Evolutionary conservation across 768 basidiomycete genomes (phyloP), one percentile per base, ranked within the genome.

Genomic region (Russula brevipes): DNA sequence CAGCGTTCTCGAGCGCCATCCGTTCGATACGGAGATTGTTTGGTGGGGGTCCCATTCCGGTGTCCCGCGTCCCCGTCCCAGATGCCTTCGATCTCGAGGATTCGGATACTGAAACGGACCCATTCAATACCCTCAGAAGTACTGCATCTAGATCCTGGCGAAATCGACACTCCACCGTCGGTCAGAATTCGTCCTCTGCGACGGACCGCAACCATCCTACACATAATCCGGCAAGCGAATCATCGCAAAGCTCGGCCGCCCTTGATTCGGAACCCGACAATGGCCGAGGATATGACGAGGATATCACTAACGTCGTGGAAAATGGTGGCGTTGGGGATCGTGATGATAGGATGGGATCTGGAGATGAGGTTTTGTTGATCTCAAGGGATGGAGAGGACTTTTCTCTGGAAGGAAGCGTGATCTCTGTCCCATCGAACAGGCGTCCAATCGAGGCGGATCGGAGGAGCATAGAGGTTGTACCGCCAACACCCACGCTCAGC

Each of bases 381-480:
- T 54, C 63, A 36, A 64, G 53, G 41, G 17, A 59, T 47, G 63
- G 63, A n/a, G 17, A 46, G n/a, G 41, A 64, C 33, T 64, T 51
- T 19, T 45, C 58, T 44, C 1, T 50, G 17, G 16, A 17, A 2
- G 47, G 54, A 12, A 60, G 47, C 24, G 11, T 19, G 38, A 45
- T 54, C 57, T 57, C 61, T 12, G 14, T n/a, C 35, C 61, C 36
- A 5, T 12, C 31, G 14, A 9, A n/a, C 5, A 33, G 16, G 2
- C 5, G 5, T 14, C 19, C 45, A 2, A 4, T 10, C 8, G 47
- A 50, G 9, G 17, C 12, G 4, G 65, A 66, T n/a, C 57, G 45
- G 17, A 53, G 57, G 5, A 66, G 65, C 41, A 8, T 52, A 38
- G 57, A 66, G 51, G 65, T 64, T 14, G 62, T 64, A 14, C 65